Evolutionary conservation across 129 eudicot genomes (phyloP).

Genomic region (Kitagawia praeruptora): DNA sequence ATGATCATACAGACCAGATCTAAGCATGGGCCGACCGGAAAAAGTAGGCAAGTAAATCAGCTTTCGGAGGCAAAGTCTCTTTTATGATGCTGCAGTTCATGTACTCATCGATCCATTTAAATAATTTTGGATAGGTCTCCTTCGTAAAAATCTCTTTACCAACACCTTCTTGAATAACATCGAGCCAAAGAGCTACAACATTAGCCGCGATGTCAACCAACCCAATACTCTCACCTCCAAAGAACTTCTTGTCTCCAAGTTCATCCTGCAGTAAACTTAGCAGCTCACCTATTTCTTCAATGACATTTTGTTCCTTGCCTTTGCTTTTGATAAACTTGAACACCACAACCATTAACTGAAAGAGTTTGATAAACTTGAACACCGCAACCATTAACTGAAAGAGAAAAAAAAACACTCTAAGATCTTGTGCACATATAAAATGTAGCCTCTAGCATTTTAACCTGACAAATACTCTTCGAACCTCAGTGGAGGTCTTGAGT

Average conservation of each 20-base stretch:
- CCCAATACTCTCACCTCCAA: too few relatives aligned
- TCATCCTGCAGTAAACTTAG: neutral
- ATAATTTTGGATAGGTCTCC: conserved; percentile 10
- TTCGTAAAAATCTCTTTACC: conserved; percentile 4
- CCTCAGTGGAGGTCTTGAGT: neutral
- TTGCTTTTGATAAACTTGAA: conserved; percentile 5
- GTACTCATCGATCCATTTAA: conserved; percentile 12
- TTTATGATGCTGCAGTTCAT: conserved; percentile 12
- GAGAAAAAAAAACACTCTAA: neutral
- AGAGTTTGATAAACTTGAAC: too few relatives aligned
- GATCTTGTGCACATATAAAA: too few relatives aligned
- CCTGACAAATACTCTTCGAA: too few relatives aligned
- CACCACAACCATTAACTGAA: too few relatives aligned
- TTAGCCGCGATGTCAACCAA: conserved; percentile 3
- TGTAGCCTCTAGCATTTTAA: neutral
- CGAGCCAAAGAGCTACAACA: conserved; percentile 19
- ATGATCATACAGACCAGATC: neutral
- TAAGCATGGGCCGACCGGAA: neutral
- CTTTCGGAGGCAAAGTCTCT: conserved; percentile 16
- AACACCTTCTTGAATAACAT: conserved; percentile 6
- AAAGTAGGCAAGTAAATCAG: neutral
- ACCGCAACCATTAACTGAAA: neutral
- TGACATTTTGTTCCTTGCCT: conserved; percentile 19
- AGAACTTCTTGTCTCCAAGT: neutral
- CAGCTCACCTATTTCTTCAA: conserved; percentile 12